Base-by-base conservation (phyloP, 225 moss, liverwort and hornwort genomes). In the Polytrichum formosum region DNA sequence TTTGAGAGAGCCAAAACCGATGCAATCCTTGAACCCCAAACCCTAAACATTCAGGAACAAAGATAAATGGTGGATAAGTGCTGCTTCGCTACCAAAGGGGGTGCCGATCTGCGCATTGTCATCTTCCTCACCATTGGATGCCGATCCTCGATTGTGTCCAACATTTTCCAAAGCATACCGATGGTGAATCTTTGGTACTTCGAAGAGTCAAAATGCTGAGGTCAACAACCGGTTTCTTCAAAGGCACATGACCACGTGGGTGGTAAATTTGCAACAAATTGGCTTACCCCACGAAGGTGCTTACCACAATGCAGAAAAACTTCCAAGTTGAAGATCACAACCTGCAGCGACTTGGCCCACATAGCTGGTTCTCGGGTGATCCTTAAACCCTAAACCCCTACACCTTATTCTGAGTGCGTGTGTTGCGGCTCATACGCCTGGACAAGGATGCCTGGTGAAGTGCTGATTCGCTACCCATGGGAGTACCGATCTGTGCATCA, bases 321-420 rank as follows among this genome's bases (percentile, higher is more conserved):
- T 94, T 91, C 64, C 53, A 2, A 70, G 31, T 85, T 84, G 80
- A 94, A 88, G 27, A 90, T 78, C 23, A 94, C 66, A 21, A 94
- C 83, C 73, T 88, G 91, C 33, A 94, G 27, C 0, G 91, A 78
- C 71, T 91, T 94, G 35, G 88, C 94, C 61, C 94, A 78, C 79
- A 87, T 66, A 7, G 79, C 76, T 64, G 77, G 53, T 54, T 77
- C 79, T 18, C 66, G 83, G 0, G 25, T 27, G 2, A 37, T 13
- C 10, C 33, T 33, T 3, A 30, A 35, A 35, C 8, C 2, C 35
- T 16, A 46, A 46, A 46, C 16, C 31, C 31, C 31, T 56, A 56
- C 20, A 56, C 56, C n/a, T 5, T 23, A 6, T 20, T 58, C 23
- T 58, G 65, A 69, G 29, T 66, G 18, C 63, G 74, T 17, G 78